Base-by-base conservation (phyloP, 306 rosid species). In the Casuarina cunninghamiana region DNA sequence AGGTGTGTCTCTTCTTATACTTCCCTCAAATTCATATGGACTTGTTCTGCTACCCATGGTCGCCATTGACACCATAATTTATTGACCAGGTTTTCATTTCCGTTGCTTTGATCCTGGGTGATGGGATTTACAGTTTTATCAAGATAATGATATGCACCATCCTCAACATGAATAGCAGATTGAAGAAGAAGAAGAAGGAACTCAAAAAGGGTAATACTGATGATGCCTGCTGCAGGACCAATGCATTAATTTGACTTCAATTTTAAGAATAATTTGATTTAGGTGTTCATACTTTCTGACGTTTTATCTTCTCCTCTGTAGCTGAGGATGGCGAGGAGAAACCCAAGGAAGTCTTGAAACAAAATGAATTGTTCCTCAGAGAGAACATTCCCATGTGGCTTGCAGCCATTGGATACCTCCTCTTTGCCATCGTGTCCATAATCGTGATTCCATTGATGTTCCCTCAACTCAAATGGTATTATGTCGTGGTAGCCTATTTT, bases 81-180 rank as follows among this genome's bases (percentile, higher is more conserved):
- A 19, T 12, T 70, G 10, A 13, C 37, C 92, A 89, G 93, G 90
- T 89, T 76, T 93, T 93, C 78, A 72, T 93, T 2, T 88, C 93
- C 5, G 93, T 93, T 49, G 86, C 97, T 83, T 85, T 93, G 7
- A 93, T 93, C 82, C 86, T 91, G 5, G 98, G 98, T 13, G 97
- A 89, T 79, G 98, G 98, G 10, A 79, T 93, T 61, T 91, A 93
- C 89, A 93, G 70, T 73, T 93, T 93, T 71, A 54, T 80, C 82
- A 93, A 93, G 88, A 93, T 91, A 74, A 51, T 90, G 57, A 55
- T 68, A 74, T 82, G 87, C 50, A 91, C 92, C 3, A 35, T 86
- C 43, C 26, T 82, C 53, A 87, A 82, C 50, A 69, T 91, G 38
- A 74, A 37, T 45, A 73, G 43, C 15, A 85, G 41, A 78, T 1